Conservation (phyloP, 1,139 yeast genomes). For the Meyerozyma elateridarum region DNA sequence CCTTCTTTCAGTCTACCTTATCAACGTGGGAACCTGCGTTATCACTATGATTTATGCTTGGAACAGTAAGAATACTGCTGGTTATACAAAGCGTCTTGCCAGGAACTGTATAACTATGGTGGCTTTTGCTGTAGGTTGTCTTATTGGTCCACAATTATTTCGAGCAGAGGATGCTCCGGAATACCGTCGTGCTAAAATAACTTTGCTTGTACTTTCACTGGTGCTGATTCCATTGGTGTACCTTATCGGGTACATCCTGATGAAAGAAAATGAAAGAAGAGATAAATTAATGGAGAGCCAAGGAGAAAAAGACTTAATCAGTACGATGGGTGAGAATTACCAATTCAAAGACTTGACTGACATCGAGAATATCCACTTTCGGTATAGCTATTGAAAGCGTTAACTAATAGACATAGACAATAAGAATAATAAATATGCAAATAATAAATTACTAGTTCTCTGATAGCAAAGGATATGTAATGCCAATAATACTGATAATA, state of each 20-base stretch:
- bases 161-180: constrained; percentile 23
- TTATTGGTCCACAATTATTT: constrained; percentile 39
- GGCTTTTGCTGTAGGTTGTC: constrained; percentile 31
- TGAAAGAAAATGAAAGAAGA: constrained; percentile 22
- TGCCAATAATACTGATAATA: too few species aligned
- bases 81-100: constrained; percentile 15
- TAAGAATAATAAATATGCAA: too few species aligned
- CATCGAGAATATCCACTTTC: constrained; percentile 28
- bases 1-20: constrained; percentile 32
- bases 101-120: constrained; percentile 20
- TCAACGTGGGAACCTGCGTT: constrained; percentile 20
- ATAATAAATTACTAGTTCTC: too few species aligned
- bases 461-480: too few species aligned
- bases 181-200: constrained; percentile 34
- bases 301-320: constrained; percentile 9
- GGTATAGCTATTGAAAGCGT: constrained; percentile 23
- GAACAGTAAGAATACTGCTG: constrained; percentile 16
- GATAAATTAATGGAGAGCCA: constrained; percentile 13
- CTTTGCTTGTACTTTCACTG: constrained; percentile 27
- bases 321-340: constrained; percentile 16
- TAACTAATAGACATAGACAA: too few species aligned
- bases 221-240: constrained; percentile 29
- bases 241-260: constrained; percentile 22
- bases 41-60: constrained; percentile 17
- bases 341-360: constrained; percentile 37